Evolutionary conservation across 176 grass and related monocot species (phyloP).

Genomic region (bread wheat (Triticum aestivum)): IWGSC_CS_RefSeq_v2.1 NC_057802.1:104152814-104153313

Average conservation of each 20-base stretch:
- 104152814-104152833: background rate
- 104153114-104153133: background rate
- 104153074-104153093: background rate
- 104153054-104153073: background rate
- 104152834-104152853: background rate
- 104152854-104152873: background rate
- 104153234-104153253: too few relatives aligned
- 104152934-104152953: background rate
- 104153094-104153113: background rate
- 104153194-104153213: too few relatives aligned
- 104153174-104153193: too few relatives aligned
- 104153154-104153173: too few relatives aligned
- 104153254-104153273: too few relatives aligned
- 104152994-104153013: background rate
- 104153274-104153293: too few relatives aligned
- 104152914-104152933: background rate
- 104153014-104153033: background rate
- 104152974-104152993: background rate
- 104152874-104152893: background rate
- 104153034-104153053: background rate
- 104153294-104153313: too few relatives aligned
- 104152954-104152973: background rate
- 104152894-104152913: background rate
- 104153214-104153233: too few relatives aligned
- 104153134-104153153: slow-evolving; percentile 4